Evolutionary conservation across 148 eudicot genomes (phyloP), one percentile per base, ranked within the genome.

Genomic region (Polygonum maritimum): DNA sequence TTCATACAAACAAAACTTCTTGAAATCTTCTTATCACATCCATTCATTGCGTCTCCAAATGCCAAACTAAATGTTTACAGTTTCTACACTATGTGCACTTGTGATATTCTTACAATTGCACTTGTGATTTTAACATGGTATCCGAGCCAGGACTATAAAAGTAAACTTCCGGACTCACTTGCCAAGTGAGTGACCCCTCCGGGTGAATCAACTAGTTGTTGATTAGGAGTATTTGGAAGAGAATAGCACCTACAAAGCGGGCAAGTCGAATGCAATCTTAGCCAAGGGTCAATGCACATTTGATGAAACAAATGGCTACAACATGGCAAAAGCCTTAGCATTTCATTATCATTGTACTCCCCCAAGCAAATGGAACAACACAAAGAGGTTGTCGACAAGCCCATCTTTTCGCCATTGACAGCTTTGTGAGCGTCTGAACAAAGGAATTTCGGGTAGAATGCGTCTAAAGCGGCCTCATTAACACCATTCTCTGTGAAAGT

Each of bases 231-330:
- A 74, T 76, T 48, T 13, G 83, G 80, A 52, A 75, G 1, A 2
- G 90, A 85, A 36, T 85, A 83, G 13, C 33, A 74, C 9, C 91
- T 70, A 71, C 89, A 88, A 60, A 86, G 58, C 12, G 91, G 91
- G 70, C 91, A 88, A 18, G 87, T 84, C 0, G 85, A 49, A 12
- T 82, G 75, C 13, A 69, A 40, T 26, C 45, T 78, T 3, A 88
- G 74, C 91, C 91, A 88, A 31, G 81, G 78, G 69, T 84, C 91
- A 10, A 88, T 78, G 48, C 91, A 88, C 54, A 55, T 76, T 8
- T 78, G 54, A 74, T 88, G 91, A 22, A 88, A 88, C 33, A 79
- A 26, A 63, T 88, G 91, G 13, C 84, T 78, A 60, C 91, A 88
- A 9, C 80, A 80, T 18, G 86, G 83, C 79, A 88, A 55, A 58